Conservation (phyloP, 305 asterid genomes). For the Fraxinus sp. region DNA sequence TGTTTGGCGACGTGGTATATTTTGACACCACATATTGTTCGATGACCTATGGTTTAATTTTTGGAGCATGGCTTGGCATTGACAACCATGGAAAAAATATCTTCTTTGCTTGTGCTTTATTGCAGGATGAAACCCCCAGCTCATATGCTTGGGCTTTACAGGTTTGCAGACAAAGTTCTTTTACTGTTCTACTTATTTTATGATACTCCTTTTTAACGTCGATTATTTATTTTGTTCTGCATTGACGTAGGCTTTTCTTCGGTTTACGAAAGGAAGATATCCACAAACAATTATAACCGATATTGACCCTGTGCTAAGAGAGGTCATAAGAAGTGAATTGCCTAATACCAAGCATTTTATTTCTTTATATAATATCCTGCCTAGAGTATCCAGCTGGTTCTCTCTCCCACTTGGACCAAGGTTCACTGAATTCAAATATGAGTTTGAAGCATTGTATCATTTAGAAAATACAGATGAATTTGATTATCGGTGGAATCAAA, state of each 20-base stretch:
- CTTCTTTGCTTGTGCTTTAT: constrained; percentile 58
- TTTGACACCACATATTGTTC: constrained; percentile 57
- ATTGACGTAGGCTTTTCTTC: constrained; percentile 51
- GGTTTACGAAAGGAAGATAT: constrained; percentile 57
- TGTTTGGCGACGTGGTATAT: constrained; percentile 60
- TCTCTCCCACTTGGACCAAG: constrained; percentile 56
- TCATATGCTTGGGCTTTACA: constrained; percentile 61
- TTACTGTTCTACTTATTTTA: constrained; percentile 8
- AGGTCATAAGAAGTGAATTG: constrained; percentile 59
- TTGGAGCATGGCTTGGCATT: constrained; percentile 66
- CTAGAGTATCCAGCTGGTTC: constrained; percentile 58
- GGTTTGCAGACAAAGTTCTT: constrained; percentile 35
- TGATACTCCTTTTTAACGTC: constrained; percentile 3
- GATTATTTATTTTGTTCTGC: constrained; percentile 24
- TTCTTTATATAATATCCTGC: constrained; percentile 43
- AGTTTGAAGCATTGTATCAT: constrained; percentile 48
- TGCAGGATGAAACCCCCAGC: constrained; percentile 53
- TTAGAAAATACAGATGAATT: constrained; percentile 56
- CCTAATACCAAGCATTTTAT: constrained; percentile 59
- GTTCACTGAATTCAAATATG: constrained; percentile 46
- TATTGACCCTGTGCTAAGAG: constrained; percentile 52
- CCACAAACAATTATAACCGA: constrained; percentile 64
- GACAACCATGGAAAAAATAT: constrained; percentile 55
- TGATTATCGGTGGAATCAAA: constrained; percentile 66
- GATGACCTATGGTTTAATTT: constrained; percentile 42